These are phyloP conservation scores for Penicillium atrosanguineum DNA, from an alignment of 495 filamentous ascomycete genomes.

Conservation along the genomic window DNA sequence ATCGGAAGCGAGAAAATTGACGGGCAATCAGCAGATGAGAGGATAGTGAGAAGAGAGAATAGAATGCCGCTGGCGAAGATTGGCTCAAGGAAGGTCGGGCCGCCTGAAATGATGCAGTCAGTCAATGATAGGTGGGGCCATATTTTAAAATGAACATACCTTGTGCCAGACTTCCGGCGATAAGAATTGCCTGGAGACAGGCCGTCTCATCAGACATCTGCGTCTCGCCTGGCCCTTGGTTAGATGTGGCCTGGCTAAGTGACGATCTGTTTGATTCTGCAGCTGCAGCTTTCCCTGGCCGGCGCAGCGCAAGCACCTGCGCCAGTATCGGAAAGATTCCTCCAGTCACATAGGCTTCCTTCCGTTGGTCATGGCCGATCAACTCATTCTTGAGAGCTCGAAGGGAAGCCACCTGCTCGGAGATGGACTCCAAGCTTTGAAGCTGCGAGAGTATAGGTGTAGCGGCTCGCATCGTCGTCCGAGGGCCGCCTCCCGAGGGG, in stretches of 20 bases:
- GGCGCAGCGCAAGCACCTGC: slow-evolving; percentile 50
- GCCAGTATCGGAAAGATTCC: slow-evolving; percentile 70
- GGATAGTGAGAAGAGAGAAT: slow-evolving; percentile 62
- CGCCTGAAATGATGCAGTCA: slow-evolving; percentile 55
- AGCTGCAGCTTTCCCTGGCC: slow-evolving; percentile 27
- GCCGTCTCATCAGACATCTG: slow-evolving; percentile 45
- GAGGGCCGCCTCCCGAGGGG: slow-evolving; percentile 30
- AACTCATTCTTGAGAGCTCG: slow-evolving; percentile 81
- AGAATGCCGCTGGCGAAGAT: slow-evolving; percentile 64
- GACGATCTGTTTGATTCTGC: slow-evolving; percentile 34
- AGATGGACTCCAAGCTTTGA: slow-evolving; percentile 55
- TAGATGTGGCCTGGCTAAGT: slow-evolving; percentile 15
- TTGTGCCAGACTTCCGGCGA: slow-evolving; percentile 79
- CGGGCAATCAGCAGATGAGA: slow-evolving; percentile 64
- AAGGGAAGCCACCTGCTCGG: slow-evolving; percentile 63
- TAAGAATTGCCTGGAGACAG: slow-evolving; percentile 73
- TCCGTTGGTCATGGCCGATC: slow-evolving; percentile 83
- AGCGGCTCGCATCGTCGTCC: slow-evolving; percentile 48
- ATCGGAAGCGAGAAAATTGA: slow-evolving; percentile 66
- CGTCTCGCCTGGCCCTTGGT: slow-evolving; percentile 41
- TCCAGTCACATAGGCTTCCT: slow-evolving; percentile 67
- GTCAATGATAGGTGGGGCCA: slow-evolving; percentile 2
- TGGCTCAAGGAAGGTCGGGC: slow-evolving; percentile 72
- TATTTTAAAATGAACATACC: slow-evolving; percentile 50
- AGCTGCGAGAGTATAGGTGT: slow-evolving; percentile 61